Base-by-base conservation (phyloP, 371 early-diverging fungal genomes). In the Apophysomyces elegans region DNA sequence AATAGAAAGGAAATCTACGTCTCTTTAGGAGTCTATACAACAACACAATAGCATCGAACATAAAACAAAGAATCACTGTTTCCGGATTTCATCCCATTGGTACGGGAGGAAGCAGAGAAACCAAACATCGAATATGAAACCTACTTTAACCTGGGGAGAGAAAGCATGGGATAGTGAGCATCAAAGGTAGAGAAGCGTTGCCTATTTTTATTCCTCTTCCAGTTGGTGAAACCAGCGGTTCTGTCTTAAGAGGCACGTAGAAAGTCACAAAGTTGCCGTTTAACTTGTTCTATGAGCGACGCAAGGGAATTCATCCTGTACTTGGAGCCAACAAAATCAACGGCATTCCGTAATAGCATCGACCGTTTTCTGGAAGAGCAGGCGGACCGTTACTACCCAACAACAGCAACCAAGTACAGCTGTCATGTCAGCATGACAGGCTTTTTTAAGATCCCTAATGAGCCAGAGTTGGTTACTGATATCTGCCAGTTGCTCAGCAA, bases 371-470 rank as follows among this genome's bases (percentile, higher is more conserved):
- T 80, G n/a, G 56, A 68, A 32, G 14, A 41, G 12, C 50, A 50
- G 2, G 13, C 12, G 43, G 38, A 37, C 13, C 66, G 54, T 4
- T 62, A 39, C 38, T 62, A 54, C 35, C 39, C 36, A 14, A 74
- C 71, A 9, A 80, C 77, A 5, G 77, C 80, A 0, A 65, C 67
- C 3, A 73, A 73, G 37, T 80, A 80, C 37, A 37, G 45, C 14
- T 75, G 75, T 39, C 80, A 80, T 58, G 58, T 68, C 36, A 66
- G 69, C 13, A 73, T 80, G 75, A 71, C 74, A 1, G 77, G 80
- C 0, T 77, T 80, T 37, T 80, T 80, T 44, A 37, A 39, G 1
- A 38, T 70, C 21, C 65, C 41, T 14, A 50, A 69, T 43, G 62
- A 69, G 8, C 54, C 63, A 37, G 39, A 26, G 21, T 5, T 50